Evolutionary conservation across 345 rosid species (phyloP).

Genomic region (Hibiscus syriacus): DNA sequence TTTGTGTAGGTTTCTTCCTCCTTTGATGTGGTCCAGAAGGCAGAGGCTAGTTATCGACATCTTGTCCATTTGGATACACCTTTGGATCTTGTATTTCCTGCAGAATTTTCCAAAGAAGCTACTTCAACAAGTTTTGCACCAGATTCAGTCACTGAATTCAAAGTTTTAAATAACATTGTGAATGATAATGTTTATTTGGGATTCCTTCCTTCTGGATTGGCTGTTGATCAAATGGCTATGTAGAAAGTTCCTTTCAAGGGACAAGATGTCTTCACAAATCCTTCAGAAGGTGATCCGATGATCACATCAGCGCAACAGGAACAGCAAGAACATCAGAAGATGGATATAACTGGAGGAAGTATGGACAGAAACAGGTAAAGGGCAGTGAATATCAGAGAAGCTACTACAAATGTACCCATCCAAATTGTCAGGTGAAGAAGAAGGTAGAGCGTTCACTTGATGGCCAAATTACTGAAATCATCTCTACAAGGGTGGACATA

Average conservation of each 20-base stretch:
- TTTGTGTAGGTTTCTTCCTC: conserved; percentile 12
- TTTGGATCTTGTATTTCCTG: conserved; percentile 30
- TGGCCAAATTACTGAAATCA: too few species aligned
- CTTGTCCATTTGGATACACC: conserved; percentile 14
- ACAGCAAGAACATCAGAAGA: too few species aligned
- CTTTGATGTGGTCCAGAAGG: conserved; percentile 21
- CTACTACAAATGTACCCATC: too few species aligned
- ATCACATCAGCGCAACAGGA: conserved; percentile 22
- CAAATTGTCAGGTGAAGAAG: too few species aligned
- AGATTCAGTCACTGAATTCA: conserved; percentile 19
- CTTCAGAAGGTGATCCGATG: conserved; percentile 22
- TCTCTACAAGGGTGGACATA: conserved; percentile 52
- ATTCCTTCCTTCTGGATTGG: conserved; percentile 16
- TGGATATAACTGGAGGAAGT: too few species aligned
- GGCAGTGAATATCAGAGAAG: conserved; percentile 64
- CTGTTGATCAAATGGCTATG: conserved; percentile 8
- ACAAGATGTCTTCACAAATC: conserved; percentile 11
- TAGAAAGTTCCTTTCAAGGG: conserved; percentile 17
- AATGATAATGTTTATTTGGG: conserved; percentile 21
- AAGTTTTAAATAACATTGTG: too few species aligned
- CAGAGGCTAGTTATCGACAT: conserved; percentile 16
- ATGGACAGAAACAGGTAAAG: conserved; percentile 60
- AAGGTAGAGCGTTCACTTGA: too few species aligned
- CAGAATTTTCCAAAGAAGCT: conserved; percentile 23
- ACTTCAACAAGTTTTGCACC: conserved; percentile 11